These are phyloP conservation scores for Verticillium zaregamsianum DNA, from an alignment of 2,329 filamentous ascomycete species.

Conservation along the genomic window DNA sequence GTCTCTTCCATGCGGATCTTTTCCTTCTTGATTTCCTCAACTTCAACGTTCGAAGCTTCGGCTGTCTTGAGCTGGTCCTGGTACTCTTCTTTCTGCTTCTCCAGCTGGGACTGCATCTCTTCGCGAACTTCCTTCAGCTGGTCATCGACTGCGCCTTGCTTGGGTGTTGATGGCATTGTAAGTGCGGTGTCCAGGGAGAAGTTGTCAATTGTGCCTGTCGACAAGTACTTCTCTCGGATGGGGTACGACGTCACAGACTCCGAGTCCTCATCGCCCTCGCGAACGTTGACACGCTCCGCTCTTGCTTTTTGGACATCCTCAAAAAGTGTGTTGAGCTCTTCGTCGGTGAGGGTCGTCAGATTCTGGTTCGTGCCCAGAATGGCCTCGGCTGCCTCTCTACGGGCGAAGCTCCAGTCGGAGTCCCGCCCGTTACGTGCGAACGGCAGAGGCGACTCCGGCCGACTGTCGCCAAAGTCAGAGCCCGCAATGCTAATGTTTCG, in stretches of 20 bases:
- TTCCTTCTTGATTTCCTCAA: conserved; percentile 79
- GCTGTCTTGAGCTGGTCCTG: conserved; percentile 72
- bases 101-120: conserved; percentile 77
- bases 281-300: conserved; percentile 65
- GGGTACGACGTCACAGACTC: conserved; percentile 88
- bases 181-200: conserved; percentile 92
- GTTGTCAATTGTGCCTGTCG: conserved; percentile 90
- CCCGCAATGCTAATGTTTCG: conserved; percentile 72
- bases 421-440: conserved; percentile 65
- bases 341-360: conserved; percentile 83
- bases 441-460: conserved; percentile 75
- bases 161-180: conserved; percentile 91
- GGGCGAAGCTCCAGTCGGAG: conserved; percentile 91
- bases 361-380: conserved; percentile 89
- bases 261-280: conserved; percentile 82
- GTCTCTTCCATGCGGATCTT: conserved; percentile 82
- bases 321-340: conserved; percentile 88
- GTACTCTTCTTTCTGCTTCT: conserved; percentile 80
- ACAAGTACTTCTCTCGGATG: conserved; percentile 90
- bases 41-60: conserved; percentile 70
- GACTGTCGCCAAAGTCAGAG: conserved; percentile 74
- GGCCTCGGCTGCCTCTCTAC: conserved; percentile 87
- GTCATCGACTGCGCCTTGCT: conserved; percentile 71
- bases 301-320: conserved; percentile 89
- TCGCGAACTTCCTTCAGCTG: conserved; percentile 70